A percentile compares a stretch with the other conserved stretches of the same genome.
Conservation (phyloP, 495 filamentous ascomycete genomes). For the Hypoxylon crocopeplum region DNA sequence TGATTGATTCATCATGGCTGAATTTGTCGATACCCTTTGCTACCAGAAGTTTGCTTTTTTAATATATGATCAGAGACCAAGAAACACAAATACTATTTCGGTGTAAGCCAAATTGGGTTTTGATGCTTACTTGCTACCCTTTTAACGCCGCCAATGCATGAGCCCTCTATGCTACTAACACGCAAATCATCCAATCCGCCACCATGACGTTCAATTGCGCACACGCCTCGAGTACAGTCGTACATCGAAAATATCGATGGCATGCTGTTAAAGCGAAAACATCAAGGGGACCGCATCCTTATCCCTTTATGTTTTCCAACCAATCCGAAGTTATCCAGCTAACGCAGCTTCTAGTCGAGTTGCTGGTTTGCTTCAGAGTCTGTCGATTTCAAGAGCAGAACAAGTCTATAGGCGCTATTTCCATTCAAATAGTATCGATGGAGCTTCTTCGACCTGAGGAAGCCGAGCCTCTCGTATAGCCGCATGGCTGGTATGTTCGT, state of each 20-base stretch:
- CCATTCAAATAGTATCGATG: slow-evolving; percentile 98
- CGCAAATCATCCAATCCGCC: neutral
- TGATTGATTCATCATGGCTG: neutral
- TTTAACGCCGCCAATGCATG: slow-evolving; percentile 32
- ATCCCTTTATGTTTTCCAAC: no score
- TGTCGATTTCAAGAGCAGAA: slow-evolving; percentile 76
- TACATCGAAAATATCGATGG: no score
- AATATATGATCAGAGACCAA: slow-evolving; percentile 10
- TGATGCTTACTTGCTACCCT: slow-evolving; percentile 29
- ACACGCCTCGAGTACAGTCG: no score
- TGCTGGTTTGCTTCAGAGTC: slow-evolving; percentile 39
- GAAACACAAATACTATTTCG: slow-evolving; percentile 1
- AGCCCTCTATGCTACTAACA: neutral
- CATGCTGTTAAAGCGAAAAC: no score
- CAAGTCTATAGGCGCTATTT: slow-evolving; percentile 88
- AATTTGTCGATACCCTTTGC: slow-evolving; percentile 27
- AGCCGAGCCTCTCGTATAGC: slow-evolving; percentile 92
- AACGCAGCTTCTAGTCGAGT: slow-evolving; percentile 27
- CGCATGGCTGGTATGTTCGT: slow-evolving; percentile 91
- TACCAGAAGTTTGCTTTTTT: slow-evolving; percentile 4
- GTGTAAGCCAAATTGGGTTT: slow-evolving; percentile 16
- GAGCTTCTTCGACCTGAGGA: slow-evolving; percentile 88
- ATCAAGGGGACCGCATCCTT: no score
- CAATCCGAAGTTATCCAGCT: neutral
- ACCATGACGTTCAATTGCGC: no score